Evolutionary conservation across 257 asterid genomes (phyloP).

Genomic region (Anisodus tanguticus): DNA sequence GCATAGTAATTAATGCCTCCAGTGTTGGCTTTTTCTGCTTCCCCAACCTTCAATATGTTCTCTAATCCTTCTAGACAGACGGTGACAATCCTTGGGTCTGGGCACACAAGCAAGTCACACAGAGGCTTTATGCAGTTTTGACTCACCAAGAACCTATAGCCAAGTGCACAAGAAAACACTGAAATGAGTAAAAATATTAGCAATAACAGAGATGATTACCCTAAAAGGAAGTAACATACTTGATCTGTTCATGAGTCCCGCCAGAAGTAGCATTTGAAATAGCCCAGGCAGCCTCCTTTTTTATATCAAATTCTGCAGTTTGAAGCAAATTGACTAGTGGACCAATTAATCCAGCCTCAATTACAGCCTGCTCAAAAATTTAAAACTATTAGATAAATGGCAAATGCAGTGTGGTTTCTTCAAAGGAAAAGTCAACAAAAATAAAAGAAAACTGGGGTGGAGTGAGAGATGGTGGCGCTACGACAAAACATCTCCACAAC

Average conservation of each 20-base stretch:
- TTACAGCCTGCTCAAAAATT: constrained; percentile 62
- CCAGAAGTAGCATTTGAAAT: constrained; percentile 96
- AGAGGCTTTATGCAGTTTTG: constrained; percentile 81
- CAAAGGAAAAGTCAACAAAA: neutral
- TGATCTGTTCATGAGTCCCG: constrained; percentile 83
- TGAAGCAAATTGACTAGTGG: constrained; percentile 83
- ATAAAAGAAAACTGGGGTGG: neutral
- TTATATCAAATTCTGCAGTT: constrained; percentile 83
- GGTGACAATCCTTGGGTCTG: constrained; percentile 86
- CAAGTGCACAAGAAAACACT: neutral
- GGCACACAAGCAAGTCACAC: constrained; percentile 85
- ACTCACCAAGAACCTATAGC: constrained; percentile 71
- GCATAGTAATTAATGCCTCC: constrained; percentile 72
- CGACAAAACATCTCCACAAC: neutral
- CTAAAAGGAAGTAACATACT: constrained; percentile 42
- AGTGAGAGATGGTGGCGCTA: neutral
- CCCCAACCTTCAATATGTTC: constrained; percentile 92
- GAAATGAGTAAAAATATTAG: constrained; percentile 2
- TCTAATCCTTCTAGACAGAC: constrained; percentile 90
- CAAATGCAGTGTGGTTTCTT: neutral
- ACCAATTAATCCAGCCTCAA: constrained; percentile 75
- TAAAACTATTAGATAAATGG: neutral
- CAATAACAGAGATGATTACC: constrained; percentile 14
- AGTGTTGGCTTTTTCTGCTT: constrained; percentile 67
- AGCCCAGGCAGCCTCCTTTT: constrained; percentile 99